Percentiles rank a stretch among this genome's conserved stretches.
phyloP scores from a whole-genome alignment of 2,329 filamentous ascomycete species.

The Penicillium sp. region DNA sequence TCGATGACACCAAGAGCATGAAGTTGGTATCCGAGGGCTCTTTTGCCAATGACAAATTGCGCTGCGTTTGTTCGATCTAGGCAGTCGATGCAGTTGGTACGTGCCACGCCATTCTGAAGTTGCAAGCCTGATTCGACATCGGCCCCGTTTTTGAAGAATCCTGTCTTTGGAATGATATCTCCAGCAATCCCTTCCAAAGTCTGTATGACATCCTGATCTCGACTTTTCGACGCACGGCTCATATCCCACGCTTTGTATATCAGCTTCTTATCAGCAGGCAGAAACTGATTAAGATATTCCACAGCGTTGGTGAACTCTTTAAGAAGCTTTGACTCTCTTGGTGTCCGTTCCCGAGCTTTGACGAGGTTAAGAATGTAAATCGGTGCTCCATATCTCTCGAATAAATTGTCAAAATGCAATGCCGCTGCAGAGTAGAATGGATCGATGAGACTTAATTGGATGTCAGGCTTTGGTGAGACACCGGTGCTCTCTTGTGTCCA shows the following conservation, averaged over 20 bases:
- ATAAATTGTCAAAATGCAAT: slow-evolving; percentile 91
- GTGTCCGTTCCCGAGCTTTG: slow-evolving; percentile 82
- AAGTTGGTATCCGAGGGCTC: slow-evolving; percentile 86
- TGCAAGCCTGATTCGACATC: slow-evolving; percentile 63
- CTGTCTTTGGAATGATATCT: slow-evolving; percentile 78
- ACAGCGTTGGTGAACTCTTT: slow-evolving; percentile 85
- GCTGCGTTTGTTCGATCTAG: slow-evolving; percentile 95
- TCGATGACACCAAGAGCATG: slow-evolving; percentile 87
- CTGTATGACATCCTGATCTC: slow-evolving; percentile 90
- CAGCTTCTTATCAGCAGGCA: slow-evolving; percentile 81
- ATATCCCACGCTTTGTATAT: slow-evolving; percentile 97
- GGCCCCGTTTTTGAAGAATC: slow-evolving; percentile 93
- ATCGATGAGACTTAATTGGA: slow-evolving; percentile 91
- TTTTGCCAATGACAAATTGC: slow-evolving; percentile 96
- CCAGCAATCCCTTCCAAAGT: slow-evolving; percentile 88
- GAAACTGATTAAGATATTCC: slow-evolving; percentile 89
- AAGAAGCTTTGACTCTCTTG: slow-evolving; percentile 86
- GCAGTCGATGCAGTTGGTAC: slow-evolving; percentile 98
- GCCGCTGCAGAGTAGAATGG: slow-evolving; percentile 94
- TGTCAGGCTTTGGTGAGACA: slow-evolving; percentile 93
- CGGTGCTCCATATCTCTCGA: slow-evolving; percentile 87
- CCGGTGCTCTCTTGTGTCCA: slow-evolving; percentile 97
- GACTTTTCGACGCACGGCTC: slow-evolving; percentile 89
- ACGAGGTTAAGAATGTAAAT: slow-evolving; percentile 91
- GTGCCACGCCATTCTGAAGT: slow-evolving; percentile 86